A percentile compares a stretch with the other conserved stretches of the same genome.
Evolutionary conservation across 1,284 basidiomycete species (phyloP).

Genomic region (Garcileccinum viscosum): DNA sequence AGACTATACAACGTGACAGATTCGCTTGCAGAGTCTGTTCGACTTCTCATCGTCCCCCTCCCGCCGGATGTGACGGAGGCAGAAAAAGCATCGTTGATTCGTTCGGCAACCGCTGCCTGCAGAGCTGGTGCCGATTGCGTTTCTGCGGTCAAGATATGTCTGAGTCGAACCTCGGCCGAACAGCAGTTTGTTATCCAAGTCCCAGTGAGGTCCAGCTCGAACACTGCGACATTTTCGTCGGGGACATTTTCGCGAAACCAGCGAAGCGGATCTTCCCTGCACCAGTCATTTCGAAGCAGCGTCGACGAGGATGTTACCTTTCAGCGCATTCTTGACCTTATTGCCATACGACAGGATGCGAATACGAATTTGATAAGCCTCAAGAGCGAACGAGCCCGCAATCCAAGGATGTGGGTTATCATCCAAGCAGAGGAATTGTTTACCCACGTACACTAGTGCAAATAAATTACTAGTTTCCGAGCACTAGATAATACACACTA

Average conservation of each 20-base stretch:
- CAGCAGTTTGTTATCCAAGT: slow-evolving; percentile 69
- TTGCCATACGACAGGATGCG: slow-evolving; percentile 58
- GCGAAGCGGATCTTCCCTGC: slow-evolving; percentile 40
- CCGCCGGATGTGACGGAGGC: slow-evolving; percentile 67
- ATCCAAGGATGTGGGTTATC: slow-evolving; percentile 75
- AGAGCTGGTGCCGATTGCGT: slow-evolving; percentile 91
- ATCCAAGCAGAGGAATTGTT: too few species aligned
- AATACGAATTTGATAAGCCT: slow-evolving; percentile 54
- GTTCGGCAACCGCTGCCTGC: slow-evolving; percentile 85
- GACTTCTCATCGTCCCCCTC: slow-evolving; percentile 65
- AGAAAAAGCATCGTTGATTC: slow-evolving; percentile 77
- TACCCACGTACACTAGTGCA: too few species aligned
- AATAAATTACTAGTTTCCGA: neutral
- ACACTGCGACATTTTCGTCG: slow-evolving; percentile 50
- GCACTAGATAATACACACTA: neutral
- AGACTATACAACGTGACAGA: slow-evolving; percentile 87
- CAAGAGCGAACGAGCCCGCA: slow-evolving; percentile 65
- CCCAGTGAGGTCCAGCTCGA: slow-evolving; percentile 54
- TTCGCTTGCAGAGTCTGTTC: slow-evolving; percentile 87
- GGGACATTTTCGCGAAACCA: slow-evolving; percentile 51
- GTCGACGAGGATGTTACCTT: slow-evolving; percentile 62
- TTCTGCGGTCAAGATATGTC: slow-evolving; percentile 79
- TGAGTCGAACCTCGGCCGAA: slow-evolving; percentile 66
- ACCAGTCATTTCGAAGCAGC: slow-evolving; percentile 35
- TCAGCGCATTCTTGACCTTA: slow-evolving; percentile 76